These are phyloP conservation scores for Exophiala alcalophila DNA, from an alignment of 2,329 filamentous ascomycete species.

Conservation along the genomic window DNA sequence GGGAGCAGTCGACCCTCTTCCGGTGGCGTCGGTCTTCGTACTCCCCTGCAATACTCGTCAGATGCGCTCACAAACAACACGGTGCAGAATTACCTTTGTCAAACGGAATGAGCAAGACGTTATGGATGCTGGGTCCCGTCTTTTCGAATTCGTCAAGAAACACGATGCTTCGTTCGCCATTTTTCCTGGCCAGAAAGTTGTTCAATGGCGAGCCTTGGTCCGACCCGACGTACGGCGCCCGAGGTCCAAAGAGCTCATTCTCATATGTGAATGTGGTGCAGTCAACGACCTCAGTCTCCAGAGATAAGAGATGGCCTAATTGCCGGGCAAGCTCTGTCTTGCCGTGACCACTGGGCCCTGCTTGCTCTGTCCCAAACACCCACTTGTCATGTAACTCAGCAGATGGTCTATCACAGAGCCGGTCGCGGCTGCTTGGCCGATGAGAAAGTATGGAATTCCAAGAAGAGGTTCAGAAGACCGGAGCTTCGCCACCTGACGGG, in stretches of 20 bases:
- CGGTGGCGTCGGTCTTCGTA: not conserved
- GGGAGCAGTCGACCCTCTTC: slow-evolving; percentile 42
- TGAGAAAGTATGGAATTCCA: no score
- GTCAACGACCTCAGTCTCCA: slow-evolving; percentile 41
- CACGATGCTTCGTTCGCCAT: slow-evolving; percentile 41
- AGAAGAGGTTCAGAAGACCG: no score
- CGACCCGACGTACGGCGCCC: slow-evolving; percentile 35
- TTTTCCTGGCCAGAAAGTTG: slow-evolving; percentile 46
- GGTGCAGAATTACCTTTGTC: slow-evolving; percentile 39
- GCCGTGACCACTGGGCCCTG: slow-evolving; percentile 49
- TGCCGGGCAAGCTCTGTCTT: slow-evolving; percentile 49
- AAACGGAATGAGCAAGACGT: slow-evolving; percentile 46
- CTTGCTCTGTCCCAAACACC: no score
- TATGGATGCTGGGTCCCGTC: slow-evolving; percentile 40
- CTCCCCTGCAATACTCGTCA: not conserved
- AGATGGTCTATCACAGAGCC: no score
- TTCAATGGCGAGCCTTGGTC: slow-evolving; percentile 46
- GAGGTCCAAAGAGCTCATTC: slow-evolving; percentile 46
- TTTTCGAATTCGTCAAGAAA: slow-evolving; percentile 56
- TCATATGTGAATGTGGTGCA: slow-evolving; percentile 40
- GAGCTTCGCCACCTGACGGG: no score
- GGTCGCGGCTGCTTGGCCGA: no score
- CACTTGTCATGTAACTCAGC: no score
- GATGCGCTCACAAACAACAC: no score
- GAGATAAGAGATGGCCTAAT: slow-evolving; percentile 42